Percentiles rank a stretch among this genome's conserved stretches.
phyloP scores from a whole-genome alignment of 352 stramenopile species.

The Globisporangium cylindrosporum region DNA sequence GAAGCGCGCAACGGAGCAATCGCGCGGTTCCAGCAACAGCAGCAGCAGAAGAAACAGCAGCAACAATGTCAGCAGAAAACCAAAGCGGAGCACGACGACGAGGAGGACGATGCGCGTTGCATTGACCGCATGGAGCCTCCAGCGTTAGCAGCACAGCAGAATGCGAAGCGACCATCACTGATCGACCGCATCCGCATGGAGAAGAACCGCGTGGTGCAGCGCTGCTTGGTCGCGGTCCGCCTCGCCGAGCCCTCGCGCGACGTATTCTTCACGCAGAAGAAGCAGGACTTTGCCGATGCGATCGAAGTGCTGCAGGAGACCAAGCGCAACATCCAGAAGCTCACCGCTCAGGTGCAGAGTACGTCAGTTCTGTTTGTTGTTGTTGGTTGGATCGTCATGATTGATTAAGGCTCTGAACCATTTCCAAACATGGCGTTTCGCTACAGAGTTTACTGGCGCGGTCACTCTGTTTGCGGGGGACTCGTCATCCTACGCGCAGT shows the following conservation, averaged over 20 bases:
- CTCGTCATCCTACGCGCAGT: conserved; percentile 11
- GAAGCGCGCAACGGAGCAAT: conserved; percentile 10
- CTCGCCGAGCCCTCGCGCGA: conserved; percentile 54
- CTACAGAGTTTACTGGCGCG: conserved; percentile 9
- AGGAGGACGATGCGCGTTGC: neutral
- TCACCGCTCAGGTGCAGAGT: conserved; percentile 51
- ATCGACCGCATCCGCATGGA: conserved; percentile 37
- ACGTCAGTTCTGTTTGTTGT: neutral
- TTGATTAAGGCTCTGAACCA: too few relatives aligned
- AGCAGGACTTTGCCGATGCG: conserved; percentile 31
- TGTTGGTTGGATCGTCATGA: neutral
- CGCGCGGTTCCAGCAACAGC: conserved; percentile 2
- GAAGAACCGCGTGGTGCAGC: conserved; percentile 73
- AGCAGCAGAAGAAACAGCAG: neutral
- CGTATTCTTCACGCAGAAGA: conserved; percentile 45
- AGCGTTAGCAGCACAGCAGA: neutral
- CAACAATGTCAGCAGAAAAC: conserved; percentile 3
- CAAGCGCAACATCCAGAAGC: conserved; percentile 34
- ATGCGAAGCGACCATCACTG: neutral
- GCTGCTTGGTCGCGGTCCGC: conserved; percentile 44
- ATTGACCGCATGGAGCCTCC: neutral
- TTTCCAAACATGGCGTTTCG: too few relatives aligned
- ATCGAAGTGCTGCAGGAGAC: conserved; percentile 46
- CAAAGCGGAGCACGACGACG: neutral
- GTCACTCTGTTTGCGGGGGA: conserved; percentile 16